These are phyloP conservation scores for Calocera viscosa DNA, from an alignment of 768 basidiomycete species.

Conservation along the genomic window DNA sequence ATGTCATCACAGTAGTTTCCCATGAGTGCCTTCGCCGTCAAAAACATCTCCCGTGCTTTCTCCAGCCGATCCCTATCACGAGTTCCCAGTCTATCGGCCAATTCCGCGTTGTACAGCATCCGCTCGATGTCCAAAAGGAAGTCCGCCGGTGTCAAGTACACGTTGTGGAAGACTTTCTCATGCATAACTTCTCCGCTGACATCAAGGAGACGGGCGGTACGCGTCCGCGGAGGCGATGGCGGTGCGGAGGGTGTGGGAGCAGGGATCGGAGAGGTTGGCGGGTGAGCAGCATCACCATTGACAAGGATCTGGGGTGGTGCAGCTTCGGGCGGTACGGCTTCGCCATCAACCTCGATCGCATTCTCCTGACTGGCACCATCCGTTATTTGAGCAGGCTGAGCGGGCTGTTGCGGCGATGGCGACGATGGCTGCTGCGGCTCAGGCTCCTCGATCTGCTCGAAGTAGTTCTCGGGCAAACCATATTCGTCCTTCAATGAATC, in stretches of 20 bases:
- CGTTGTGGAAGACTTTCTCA: conserved; percentile 63
- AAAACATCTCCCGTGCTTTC: conserved; percentile 76
- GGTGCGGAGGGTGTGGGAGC: conserved; percentile 22
- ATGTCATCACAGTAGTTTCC: conserved; percentile 72
- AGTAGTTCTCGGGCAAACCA: conserved; percentile 30
- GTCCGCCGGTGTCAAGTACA: conserved; percentile 75
- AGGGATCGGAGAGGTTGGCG: not conserved
- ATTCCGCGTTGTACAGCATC: conserved; percentile 43
- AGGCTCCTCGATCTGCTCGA: conserved; percentile 16
- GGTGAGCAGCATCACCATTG: conserved; percentile 12
- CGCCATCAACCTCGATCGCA: conserved; percentile 7
- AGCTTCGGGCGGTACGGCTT: not conserved
- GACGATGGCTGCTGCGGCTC: not conserved
- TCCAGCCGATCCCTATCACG: conserved; percentile 63
- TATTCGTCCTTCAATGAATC: conserved; percentile 55
- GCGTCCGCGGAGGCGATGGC: conserved; percentile 29
- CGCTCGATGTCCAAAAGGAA: conserved; percentile 54
- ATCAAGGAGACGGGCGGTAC: conserved; percentile 43
- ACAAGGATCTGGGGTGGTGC: not conserved
- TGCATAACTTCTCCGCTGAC: conserved; percentile 92
- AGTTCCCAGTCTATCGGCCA: conserved; percentile 55
- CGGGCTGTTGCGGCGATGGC: not conserved
- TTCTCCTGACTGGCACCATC: conserved; percentile 9
- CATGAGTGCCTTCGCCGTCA: conserved; percentile 67
- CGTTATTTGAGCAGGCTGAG: not conserved